phyloP scores from a whole-genome alignment of 306 rosid species.

The Malus fusca region DNA sequence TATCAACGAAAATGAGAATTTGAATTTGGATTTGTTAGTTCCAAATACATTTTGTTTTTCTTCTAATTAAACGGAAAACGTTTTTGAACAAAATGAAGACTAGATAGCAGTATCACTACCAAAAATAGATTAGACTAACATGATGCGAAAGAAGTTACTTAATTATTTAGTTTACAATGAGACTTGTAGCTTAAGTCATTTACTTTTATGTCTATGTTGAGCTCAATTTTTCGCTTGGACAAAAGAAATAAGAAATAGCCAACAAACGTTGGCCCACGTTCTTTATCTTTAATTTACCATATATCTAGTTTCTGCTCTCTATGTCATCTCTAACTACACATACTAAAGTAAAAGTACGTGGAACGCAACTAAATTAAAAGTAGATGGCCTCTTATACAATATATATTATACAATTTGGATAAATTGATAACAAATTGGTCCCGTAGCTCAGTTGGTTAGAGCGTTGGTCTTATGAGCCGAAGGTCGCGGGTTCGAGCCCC shows the following conservation, averaged over 20 bases:
- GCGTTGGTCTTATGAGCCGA: conserved; percentile 44
- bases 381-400: no score
- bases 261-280: neutral
- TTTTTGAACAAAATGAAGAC: no score
- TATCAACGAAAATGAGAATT: neutral
- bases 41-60: no score
- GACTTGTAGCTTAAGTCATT: no score
- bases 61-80: no score
- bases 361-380: neutral
- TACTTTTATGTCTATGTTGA: no score
- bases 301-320: conserved; percentile 8
- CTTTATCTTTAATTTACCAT: neutral
- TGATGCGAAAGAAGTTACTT: no score
- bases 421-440: neutral
- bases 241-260: neutral
- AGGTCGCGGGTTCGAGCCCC: conserved; percentile 45
- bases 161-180: no score
- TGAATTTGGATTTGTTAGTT: no score
- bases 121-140: no score
- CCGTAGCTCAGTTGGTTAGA: conserved; percentile 47
- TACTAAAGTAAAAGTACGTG: neutral
- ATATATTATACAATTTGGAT: fast-evolving
- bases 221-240: no score
- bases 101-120: no score
- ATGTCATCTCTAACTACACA: conserved; percentile 18